Base-by-base conservation (phyloP, 148 eudicot genomes). In the Spergularia bocconei region DNA sequence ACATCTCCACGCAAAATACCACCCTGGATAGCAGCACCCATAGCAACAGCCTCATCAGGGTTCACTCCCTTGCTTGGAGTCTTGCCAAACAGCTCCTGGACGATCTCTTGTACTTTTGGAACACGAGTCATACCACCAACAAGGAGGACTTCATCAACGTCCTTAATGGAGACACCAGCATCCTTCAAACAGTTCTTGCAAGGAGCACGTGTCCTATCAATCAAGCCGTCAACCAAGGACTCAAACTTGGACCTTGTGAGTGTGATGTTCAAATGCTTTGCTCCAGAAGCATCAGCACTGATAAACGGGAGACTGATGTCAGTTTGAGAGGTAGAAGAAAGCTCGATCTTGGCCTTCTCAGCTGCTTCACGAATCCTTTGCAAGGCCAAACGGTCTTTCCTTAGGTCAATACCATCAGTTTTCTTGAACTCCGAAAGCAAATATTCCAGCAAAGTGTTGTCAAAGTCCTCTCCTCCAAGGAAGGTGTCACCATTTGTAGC, bases 1-100 rank as follows among this genome's bases (percentile, higher is more conserved):
- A 94, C 98, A 81, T 94, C 98, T 50, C 97, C 98, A 6, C 98
- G 92, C 63, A 94, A 88, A 67, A 94, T 94, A 69, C 98, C 98
- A 70, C 97, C 98, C 86, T 94, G 98, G 53, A 94, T 88, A 14
- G 98, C 97, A 75, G 98, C 98, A 79, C 98, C 98, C 98, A 94
- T 90, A 36, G 98, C 92, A 72, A 94, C 97, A 20, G 98, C 96
- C 80, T 94, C 98, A 70, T 94, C 98, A 20, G 97, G 97, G 73
- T 94, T 94, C 52, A 94, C 97, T 19, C 98, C 98, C 79, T 94
- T 94, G 84, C 98, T 93, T 60, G 97, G 97, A 70, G 85, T 78
- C 82, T 91, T 93, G 11, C 97, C 97, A 75, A 93, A 93, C 53
- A 93, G 89, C 82, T 91, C 93, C 14, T 84, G 54, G 21, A 93